Evolutionary conservation across 73 alveolate species (phyloP).

Genomic region (Tetrahymena thermophila): DNA sequence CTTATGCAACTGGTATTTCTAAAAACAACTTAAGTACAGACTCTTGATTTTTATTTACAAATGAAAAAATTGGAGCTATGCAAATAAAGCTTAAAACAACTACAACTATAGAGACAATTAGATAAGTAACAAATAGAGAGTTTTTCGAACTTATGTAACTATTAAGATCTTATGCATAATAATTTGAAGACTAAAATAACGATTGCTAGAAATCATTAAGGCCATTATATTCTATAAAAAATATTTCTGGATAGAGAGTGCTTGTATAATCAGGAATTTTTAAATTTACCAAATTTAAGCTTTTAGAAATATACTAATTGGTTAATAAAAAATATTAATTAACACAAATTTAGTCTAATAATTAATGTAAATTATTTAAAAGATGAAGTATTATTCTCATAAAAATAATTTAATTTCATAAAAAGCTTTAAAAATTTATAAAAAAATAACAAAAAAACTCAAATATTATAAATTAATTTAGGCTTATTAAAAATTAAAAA

Average conservation of each 20-base stretch:
- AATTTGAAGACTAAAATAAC: slow-evolving; percentile 4
- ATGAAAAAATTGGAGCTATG: slow-evolving; percentile 22
- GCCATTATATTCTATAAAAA: slow-evolving; percentile 7
- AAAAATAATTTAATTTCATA: too few species aligned
- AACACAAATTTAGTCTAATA: too few species aligned
- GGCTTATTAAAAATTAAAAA: not conserved
- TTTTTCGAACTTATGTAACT: not conserved
- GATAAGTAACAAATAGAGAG: not conserved
- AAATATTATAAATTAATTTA: too few species aligned
- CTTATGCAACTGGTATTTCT: slow-evolving; percentile 34
- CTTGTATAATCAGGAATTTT: not conserved
- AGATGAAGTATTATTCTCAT: too few species aligned
- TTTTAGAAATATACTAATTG: slow-evolving; percentile 17
- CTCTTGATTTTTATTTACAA: slow-evolving; percentile 20
- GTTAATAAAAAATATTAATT: not conserved
- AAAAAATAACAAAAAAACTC: too few species aligned
- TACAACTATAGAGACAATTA: slow-evolving; percentile 26
- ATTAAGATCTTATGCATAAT: slow-evolving; percentile 3
- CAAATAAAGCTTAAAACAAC: slow-evolving; percentile 16
- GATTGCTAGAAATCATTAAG: slow-evolving; percentile 27
- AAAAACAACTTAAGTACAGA: slow-evolving; percentile 16
- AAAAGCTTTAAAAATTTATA: too few species aligned
- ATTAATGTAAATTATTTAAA: too few species aligned
- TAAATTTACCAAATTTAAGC: slow-evolving; percentile 6
- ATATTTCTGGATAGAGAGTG: not conserved